Evolutionary conservation across 179 eudicot species (phyloP), one percentile per base, ranked within the genome.

Genomic region (Actinidia chinensis): DNA sequence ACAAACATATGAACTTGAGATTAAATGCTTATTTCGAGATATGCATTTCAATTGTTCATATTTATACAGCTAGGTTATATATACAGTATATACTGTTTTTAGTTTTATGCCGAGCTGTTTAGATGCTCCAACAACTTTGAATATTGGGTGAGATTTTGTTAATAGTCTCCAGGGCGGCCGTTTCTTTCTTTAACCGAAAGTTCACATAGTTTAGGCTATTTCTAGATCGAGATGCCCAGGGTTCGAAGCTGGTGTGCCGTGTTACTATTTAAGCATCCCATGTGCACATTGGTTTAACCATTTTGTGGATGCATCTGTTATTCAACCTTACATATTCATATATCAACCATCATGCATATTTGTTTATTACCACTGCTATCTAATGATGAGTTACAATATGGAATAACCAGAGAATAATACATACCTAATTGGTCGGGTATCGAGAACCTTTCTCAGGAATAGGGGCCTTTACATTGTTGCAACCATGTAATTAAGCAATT

Each of bases 81-180:
- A 2, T 28, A 28, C 33, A 28, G 33, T 28, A 28, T 2, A 28
- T 28, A 59, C 58, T 74, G 51, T 58, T 59, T 52, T 58, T 20
- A 28, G 43, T 52, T 58, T 58, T 46, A 42, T 74, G 59, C 23
- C 22, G 68, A 60, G 68, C 72, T 43, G 68, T 74, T 74, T 59
- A 9, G 68, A 74, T 74, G 54, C 68, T 75, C 78, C 78, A 60
- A 60, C 78, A 75, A 75, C 33, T 20, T 54, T 60, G 56, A 46
- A 75, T 75, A 75, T 75, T 59, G 67, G 46, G 68, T n/a, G n/a
- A 25, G 42, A 8, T 3, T 3, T 61, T 60, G 48, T 59, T 74
- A 40, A 58, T 74, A 20, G 50, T 73, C 46, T 28, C 33, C 33
- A 28, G 33, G 33, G 1, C 10, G 33, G 18, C 25, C 25, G 55